These are phyloP conservation scores for Aspergillus unguis DNA, from an alignment of 2,329 filamentous ascomycete species.

Conservation along the genomic window DNA sequence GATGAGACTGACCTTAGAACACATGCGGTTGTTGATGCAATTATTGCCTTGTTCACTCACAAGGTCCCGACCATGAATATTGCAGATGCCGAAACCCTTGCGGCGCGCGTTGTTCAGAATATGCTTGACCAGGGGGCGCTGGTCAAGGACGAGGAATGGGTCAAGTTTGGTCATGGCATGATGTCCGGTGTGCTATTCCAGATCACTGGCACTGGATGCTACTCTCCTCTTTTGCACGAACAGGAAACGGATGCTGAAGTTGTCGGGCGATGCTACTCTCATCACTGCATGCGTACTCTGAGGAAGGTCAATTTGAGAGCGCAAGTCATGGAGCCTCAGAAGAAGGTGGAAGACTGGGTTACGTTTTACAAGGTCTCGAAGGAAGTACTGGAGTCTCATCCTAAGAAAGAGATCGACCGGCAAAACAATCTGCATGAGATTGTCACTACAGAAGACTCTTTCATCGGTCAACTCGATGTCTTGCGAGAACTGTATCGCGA, in stretches of 20 bases:
- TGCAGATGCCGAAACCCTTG: conserved; percentile 87
- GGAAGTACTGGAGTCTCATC: conserved; percentile 66
- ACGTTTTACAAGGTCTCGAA: conserved; percentile 82
- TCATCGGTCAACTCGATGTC: conserved; percentile 84
- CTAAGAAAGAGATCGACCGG: conserved; percentile 84
- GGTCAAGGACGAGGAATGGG: conserved; percentile 91
- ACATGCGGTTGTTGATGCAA: conserved; percentile 78
- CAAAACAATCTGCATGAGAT: conserved; percentile 96
- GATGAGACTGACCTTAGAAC: conserved; percentile 84
- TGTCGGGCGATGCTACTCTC: conserved; percentile 80
- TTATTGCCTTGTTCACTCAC: conserved; percentile 84
- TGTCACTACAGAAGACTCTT: conserved; percentile 86
- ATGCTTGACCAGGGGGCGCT: conserved; percentile 79
- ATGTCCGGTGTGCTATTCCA: conserved; percentile 93
- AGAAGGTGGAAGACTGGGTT: conserved; percentile 78
- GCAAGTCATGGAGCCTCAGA: conserved; percentile 64
- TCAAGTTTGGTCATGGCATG: conserved; percentile 78
- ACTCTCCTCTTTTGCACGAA: conserved; percentile 76
- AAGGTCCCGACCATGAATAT: conserved; percentile 99
- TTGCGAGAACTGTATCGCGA: conserved; percentile 83
- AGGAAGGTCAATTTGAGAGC: conserved; percentile 89
- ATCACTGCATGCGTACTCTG: conserved; percentile 88
- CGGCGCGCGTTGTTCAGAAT: conserved; percentile 69
- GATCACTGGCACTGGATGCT: conserved; percentile 86
- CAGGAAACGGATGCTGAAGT: conserved; percentile 54